Conservation (phyloP, 225 moss, liverwort and hornwort species). For the Antitrichia curtipendula region DNA sequence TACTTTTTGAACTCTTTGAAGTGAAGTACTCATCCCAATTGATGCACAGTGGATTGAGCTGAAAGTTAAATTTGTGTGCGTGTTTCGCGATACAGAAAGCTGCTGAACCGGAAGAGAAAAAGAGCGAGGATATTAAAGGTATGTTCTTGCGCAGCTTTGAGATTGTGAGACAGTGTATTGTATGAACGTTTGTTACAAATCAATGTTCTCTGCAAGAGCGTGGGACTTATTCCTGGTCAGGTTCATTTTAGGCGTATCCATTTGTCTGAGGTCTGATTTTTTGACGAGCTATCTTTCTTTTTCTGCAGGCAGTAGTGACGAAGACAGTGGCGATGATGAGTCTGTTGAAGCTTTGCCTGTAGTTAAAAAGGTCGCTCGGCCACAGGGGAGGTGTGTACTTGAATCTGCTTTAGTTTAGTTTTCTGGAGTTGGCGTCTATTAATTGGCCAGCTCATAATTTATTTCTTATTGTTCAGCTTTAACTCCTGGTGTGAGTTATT, state of each 20-base stretch:
- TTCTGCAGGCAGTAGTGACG: conserved; percentile 4
- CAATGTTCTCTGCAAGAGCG: neutral
- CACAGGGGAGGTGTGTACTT: conserved; percentile 66
- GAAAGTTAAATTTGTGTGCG: neutral
- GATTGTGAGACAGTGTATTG: neutral
- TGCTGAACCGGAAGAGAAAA: conserved; percentile 25
- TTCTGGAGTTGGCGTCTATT: neutral
- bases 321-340: conserved; percentile 29
- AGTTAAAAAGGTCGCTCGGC: conserved; percentile 51
- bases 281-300: neutral
- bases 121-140: conserved; percentile 16
- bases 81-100: conserved; percentile 33
- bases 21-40: neutral
- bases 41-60: neutral
- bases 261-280: neutral
- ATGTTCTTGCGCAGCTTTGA: neutral
- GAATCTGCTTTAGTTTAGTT: neutral
- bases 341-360: conserved; percentile 16
- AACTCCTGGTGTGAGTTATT: neutral
- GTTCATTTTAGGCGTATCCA: neutral
- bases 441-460: neutral
- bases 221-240: neutral
- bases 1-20: neutral
- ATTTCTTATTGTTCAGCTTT: neutral
- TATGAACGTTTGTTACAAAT: neutral